phyloP scores from a whole-genome alignment of 768 basidiomycete genomes.

The Suillus weaverae region DNA sequence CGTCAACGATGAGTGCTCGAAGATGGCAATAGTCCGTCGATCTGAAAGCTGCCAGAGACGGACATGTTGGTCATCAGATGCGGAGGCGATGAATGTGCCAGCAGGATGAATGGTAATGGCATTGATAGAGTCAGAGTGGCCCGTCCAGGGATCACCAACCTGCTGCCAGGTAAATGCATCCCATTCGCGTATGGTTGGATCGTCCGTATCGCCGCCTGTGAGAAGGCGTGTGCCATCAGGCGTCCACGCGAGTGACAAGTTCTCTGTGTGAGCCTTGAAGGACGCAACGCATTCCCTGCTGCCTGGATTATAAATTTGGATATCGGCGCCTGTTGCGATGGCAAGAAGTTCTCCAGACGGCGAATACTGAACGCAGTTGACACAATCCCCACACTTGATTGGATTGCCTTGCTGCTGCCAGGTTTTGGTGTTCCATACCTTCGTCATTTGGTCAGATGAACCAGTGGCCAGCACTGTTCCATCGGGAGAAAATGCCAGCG shows the following conservation, averaged over 20 bases:
- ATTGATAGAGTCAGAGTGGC: fast-evolving
- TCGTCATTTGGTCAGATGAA: fast-evolving
- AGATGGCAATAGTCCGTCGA: not conserved
- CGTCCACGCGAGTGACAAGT: not conserved
- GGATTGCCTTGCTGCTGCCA: not conserved
- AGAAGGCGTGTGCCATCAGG: not conserved
- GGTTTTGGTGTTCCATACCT: not conserved
- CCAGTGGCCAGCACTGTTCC: not conserved
- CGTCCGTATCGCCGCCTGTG: fast-evolving
- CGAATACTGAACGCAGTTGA: not conserved
- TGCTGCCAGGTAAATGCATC: not conserved
- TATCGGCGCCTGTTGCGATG: not conserved
- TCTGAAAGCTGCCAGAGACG: not conserved
- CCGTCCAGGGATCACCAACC: not conserved
- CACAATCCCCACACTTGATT: not conserved
- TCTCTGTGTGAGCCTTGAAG: not conserved
- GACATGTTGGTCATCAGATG: not conserved
- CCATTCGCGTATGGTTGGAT: not conserved
- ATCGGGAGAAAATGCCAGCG: not conserved
- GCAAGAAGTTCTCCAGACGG: not conserved
- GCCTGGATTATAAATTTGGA: not conserved
- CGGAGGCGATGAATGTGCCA: not conserved
- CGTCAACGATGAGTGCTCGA: not conserved
- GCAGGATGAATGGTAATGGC: not conserved
- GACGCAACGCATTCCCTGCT: not conserved